Conservation (phyloP, 139 green algal genomes). For the Chlorella sp. region DNA sequence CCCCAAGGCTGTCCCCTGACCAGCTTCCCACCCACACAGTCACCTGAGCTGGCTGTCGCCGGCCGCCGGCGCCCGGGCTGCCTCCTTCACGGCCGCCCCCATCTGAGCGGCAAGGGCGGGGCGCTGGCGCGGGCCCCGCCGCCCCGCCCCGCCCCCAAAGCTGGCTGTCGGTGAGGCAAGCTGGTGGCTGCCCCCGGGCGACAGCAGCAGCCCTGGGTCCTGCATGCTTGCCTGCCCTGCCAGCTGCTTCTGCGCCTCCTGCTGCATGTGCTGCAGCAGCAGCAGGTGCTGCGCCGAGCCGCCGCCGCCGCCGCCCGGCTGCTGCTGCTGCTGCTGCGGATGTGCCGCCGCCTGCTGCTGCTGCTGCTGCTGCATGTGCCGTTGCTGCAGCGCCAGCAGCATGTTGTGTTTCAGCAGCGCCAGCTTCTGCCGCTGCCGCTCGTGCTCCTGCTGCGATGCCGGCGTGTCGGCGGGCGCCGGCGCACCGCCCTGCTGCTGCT, state of each 20-base stretch:
- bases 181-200: background rate
- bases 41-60: background rate
- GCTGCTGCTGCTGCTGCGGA: background rate
- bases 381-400: background rate
- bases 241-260: background rate
- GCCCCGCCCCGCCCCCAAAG: background rate
- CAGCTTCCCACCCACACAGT: background rate
- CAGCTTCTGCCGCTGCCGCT: background rate
- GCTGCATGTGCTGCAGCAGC: background rate
- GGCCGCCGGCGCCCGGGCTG: background rate
- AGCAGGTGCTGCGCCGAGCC: background rate
- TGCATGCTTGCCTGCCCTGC: background rate
- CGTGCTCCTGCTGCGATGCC: background rate
- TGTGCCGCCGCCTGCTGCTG: conserved; percentile 3
- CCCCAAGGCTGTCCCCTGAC: too few species aligned
- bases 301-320: background rate
- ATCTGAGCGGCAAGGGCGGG: background rate
- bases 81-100: background rate
- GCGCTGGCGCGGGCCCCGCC: background rate
- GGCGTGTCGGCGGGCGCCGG: background rate
- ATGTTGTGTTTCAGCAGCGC: conserved; percentile 11
- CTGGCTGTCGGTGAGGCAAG: background rate
- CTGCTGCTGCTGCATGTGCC: background rate
- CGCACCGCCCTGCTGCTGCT: background rate
- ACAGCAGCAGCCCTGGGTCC: background rate